These are phyloP conservation scores for Mallotus japonicus DNA, from an alignment of 441 rosid species.

Conservation along the genomic window DNA sequence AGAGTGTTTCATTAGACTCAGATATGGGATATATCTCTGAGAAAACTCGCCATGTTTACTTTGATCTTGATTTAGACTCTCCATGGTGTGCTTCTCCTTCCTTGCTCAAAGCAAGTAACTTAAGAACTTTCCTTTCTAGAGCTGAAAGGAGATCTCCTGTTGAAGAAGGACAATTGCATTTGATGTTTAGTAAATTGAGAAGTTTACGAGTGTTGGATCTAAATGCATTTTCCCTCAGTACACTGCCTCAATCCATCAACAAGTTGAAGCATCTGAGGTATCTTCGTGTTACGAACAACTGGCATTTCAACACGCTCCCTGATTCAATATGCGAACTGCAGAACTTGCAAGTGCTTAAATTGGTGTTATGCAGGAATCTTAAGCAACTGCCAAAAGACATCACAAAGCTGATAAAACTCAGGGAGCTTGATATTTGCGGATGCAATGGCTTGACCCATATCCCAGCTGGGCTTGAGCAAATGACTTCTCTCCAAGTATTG, in stretches of 20 bases:
- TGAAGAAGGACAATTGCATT: neutral
- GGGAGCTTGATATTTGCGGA: slow-evolving; percentile 6
- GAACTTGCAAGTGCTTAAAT: slow-evolving; percentile 16
- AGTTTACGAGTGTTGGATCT: slow-evolving; percentile 17
- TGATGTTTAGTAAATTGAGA: slow-evolving; percentile 1
- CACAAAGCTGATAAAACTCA: slow-evolving; percentile 18
- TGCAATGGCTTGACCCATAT: slow-evolving; percentile 17
- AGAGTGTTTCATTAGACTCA: neutral
- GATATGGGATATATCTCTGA: neutral
- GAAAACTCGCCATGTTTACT: neutral
- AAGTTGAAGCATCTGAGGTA: neutral
- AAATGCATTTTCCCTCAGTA: neutral
- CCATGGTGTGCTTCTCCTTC: neutral
- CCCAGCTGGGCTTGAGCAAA: slow-evolving; percentile 28
- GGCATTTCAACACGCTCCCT: neutral
- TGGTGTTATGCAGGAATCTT: neutral
- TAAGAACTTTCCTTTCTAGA: neutral
- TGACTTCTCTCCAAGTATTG: slow-evolving; percentile 20
- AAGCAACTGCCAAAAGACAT: slow-evolving; percentile 21
- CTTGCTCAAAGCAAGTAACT: neutral
- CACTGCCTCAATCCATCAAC: neutral
- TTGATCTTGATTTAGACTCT: neutral
- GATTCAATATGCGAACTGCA: neutral
- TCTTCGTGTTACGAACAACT: neutral
- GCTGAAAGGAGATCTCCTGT: too few relatives aligned